phyloP scores from a whole-genome alignment of 345 rosid species.

The Eucalyptus sp. region DNA sequence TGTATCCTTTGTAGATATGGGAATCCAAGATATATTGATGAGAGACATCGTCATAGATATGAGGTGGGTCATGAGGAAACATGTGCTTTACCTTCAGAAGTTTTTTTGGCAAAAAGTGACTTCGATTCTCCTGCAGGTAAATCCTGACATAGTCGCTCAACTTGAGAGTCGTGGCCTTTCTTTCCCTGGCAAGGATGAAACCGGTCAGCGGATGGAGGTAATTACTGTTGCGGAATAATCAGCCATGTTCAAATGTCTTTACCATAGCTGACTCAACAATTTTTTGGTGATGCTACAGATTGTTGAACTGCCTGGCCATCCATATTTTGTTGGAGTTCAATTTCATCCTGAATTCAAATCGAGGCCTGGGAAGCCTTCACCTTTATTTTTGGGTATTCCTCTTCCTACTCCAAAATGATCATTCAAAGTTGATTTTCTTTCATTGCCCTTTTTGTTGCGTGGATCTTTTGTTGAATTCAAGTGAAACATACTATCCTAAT shows the following conservation, averaged over 20 bases:
- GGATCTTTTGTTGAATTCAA: not conserved
- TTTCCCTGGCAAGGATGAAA: slow-evolving; percentile 89
- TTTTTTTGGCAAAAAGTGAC: not conserved
- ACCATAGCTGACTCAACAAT: not conserved
- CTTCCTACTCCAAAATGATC: not conserved
- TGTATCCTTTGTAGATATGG: slow-evolving; percentile 44
- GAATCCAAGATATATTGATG: slow-evolving; percentile 54
- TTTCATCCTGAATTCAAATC: slow-evolving; percentile 97
- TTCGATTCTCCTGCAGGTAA: slow-evolving; percentile 41
- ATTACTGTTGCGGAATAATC: not conserved
- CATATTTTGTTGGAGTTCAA: slow-evolving; percentile 72
- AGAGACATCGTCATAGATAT: slow-evolving; percentile 93
- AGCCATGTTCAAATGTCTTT: not conserved
- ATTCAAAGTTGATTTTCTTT: not conserved
- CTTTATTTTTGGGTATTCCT: slow-evolving; percentile 69
- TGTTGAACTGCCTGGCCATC: slow-evolving; percentile 58
- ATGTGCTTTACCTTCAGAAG: not conserved
- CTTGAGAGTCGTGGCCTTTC: slow-evolving; percentile 73
- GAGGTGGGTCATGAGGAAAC: slow-evolving; percentile 34
- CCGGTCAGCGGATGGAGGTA: slow-evolving; percentile 89
- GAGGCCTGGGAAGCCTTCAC: slow-evolving; percentile 89
- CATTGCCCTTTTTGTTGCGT: not conserved
- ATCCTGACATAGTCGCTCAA: slow-evolving; percentile 64
- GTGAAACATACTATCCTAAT: not conserved
- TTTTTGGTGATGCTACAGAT: slow-evolving; percentile 26